Conservation (phyloP, 129 eudicot genomes). For the Arctium lappa region DNA sequence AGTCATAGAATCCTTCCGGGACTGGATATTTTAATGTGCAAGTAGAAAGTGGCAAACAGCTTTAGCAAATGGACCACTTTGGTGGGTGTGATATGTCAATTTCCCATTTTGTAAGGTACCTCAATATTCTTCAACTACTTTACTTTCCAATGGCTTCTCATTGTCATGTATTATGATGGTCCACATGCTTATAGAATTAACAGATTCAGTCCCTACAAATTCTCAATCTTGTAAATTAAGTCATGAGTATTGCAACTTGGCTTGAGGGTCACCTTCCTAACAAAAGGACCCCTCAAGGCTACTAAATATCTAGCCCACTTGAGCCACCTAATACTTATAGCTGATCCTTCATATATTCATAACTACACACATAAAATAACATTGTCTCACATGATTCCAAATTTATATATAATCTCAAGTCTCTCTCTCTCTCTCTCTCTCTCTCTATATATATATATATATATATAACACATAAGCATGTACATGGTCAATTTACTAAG, state of each 20-base stretch:
- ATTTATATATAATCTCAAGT: not conserved
- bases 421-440: not conserved
- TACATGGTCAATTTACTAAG: not conserved
- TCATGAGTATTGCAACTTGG: slow-evolving; percentile 12
- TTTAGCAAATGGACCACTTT: slow-evolving; percentile 43
- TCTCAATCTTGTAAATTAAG: not conserved
- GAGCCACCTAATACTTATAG: not conserved
- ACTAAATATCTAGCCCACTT: slow-evolving; percentile 10
- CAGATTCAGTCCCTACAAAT: slow-evolving; percentile 23
- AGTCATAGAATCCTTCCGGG: slow-evolving; percentile 13
- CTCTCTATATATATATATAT: no score
- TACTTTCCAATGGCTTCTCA: slow-evolving; percentile 31
- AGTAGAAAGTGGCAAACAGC: slow-evolving; percentile 34
- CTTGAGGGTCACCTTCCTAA: slow-evolving; percentile 3
- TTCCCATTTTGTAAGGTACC: slow-evolving; percentile 34
- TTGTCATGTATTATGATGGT: slow-evolving; percentile 32
- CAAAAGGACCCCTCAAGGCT: slow-evolving; percentile 10
- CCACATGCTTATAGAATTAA: slow-evolving; percentile 26
- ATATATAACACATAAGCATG: not conserved
- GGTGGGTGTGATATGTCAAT: slow-evolving; percentile 39
- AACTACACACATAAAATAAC: not conserved
- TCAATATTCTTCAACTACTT: slow-evolving; percentile 36
- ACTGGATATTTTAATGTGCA: slow-evolving; percentile 26
- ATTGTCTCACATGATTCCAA: not conserved
- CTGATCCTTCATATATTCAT: not conserved